Conservation (phyloP, 2,329 filamentous ascomycete genomes). For the Penicillium verrucosum region DNA sequence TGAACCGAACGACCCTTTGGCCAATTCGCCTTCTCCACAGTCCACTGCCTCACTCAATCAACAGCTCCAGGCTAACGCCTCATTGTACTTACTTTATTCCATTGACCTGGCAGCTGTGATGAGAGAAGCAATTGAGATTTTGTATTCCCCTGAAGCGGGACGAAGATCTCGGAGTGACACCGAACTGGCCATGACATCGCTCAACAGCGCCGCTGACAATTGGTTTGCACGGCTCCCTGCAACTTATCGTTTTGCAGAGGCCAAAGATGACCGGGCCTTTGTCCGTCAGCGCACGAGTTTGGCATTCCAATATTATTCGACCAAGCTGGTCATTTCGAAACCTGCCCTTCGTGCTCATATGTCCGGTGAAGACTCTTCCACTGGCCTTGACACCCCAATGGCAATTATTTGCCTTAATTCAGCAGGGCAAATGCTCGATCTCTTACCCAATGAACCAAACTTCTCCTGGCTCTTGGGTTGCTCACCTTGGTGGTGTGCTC, state of each 20-base stretch:
- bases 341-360: background rate
- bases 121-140: conserved; percentile 1
- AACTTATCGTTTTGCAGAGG: background rate
- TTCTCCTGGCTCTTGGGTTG: conserved; percentile 30
- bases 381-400: conserved; percentile 32
- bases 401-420: conserved; percentile 36
- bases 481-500: conserved; percentile 41
- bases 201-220: conserved; percentile 2
- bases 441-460: conserved; percentile 37
- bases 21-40: background rate
- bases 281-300: conserved; percentile 3
- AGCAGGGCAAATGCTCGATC: conserved; percentile 32
- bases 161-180: background rate
- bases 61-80: background rate
- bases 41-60: background rate
- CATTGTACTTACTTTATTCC: conserved; percentile 4
- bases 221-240: conserved; percentile 3
- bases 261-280: background rate
- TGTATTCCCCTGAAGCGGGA: conserved; percentile 2
- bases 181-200: conserved; percentile 1
- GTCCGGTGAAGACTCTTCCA: conserved; percentile 18
- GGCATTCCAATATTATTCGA: conserved; percentile 8
- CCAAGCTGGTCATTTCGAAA: conserved; percentile 3
- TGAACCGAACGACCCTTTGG: background rate
- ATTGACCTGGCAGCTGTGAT: conserved; percentile 4